These are phyloP conservation scores for Boeremia lycopersici DNA, from an alignment of 2,329 filamentous ascomycete species.

Conservation along the genomic window DNA sequence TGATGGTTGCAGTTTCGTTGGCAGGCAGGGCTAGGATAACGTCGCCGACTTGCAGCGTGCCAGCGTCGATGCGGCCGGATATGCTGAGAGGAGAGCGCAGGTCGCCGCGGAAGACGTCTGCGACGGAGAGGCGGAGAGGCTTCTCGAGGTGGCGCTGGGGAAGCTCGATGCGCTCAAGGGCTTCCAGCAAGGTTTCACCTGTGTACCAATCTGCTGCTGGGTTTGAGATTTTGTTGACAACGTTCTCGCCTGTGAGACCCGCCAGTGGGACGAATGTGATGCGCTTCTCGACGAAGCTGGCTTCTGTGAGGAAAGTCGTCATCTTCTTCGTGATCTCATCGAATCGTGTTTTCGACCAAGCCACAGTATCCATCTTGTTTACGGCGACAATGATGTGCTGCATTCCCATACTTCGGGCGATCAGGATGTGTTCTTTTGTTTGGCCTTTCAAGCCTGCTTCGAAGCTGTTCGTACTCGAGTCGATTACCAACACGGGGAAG, in stretches of 20 bases:
- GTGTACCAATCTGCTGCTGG: conserved; percentile 73
- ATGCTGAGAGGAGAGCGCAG: conserved; percentile 82
- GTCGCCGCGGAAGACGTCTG: conserved; percentile 82
- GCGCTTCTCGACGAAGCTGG: conserved; percentile 82
- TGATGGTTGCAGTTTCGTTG: conserved; percentile 79
- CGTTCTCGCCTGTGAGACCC: conserved; percentile 86
- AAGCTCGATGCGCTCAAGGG: conserved; percentile 82
- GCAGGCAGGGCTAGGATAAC: conserved; percentile 79
- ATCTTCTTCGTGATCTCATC: conserved; percentile 85
- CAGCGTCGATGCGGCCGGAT: conserved; percentile 83
- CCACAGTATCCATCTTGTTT: conserved; percentile 90
- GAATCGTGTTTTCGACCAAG: conserved; percentile 83
- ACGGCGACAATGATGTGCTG: conserved; percentile 86
- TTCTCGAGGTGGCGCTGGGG: conserved; percentile 73
- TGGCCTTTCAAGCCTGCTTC: conserved; percentile 93
- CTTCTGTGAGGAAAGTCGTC: conserved; percentile 77
- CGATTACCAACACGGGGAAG: conserved; percentile 92
- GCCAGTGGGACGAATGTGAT: conserved; percentile 89
- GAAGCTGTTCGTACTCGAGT: conserved; percentile 87
- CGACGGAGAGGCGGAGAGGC: conserved; percentile 83
- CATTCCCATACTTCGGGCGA: conserved; percentile 89
- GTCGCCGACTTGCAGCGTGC: conserved; percentile 84
- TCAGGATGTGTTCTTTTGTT: conserved; percentile 88
- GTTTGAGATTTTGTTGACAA: conserved; percentile 65
- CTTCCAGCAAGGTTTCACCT: conserved; percentile 78